These are phyloP conservation scores for Ophiostoma triangulosporum DNA, from an alignment of 2,329 filamentous ascomycete species.

Conservation along the genomic window DNA sequence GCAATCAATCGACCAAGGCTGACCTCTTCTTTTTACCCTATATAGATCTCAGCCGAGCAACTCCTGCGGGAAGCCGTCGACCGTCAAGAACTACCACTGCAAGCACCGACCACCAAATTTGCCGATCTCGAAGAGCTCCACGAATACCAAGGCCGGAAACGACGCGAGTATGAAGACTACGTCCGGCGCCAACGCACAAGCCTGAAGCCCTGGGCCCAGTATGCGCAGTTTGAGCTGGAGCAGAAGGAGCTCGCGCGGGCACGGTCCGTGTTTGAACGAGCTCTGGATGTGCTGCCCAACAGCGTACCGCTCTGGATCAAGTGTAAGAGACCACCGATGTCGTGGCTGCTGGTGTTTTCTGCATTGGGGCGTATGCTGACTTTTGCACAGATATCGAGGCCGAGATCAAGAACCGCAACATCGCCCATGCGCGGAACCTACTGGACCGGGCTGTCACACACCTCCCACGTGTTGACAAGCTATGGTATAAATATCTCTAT, in stretches of 20 bases:
- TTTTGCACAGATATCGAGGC: constrained; percentile 55
- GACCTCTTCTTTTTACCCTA: background rate
- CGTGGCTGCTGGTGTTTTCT: background rate
- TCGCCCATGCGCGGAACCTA: constrained; percentile 91
- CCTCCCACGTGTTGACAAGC: constrained; percentile 79
- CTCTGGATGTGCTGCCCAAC: constrained; percentile 81
- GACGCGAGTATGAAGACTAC: constrained; percentile 97
- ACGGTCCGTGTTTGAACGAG: constrained; percentile 85
- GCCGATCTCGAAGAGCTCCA: constrained; percentile 95
- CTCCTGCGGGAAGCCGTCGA: constrained; percentile 94
- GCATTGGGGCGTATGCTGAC: constrained; percentile 37
- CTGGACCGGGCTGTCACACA: constrained; percentile 91
- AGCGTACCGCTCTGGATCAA: constrained; percentile 74
- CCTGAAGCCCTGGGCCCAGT: constrained; percentile 98
- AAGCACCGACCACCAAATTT: constrained; percentile 88
- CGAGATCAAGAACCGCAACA: constrained; percentile 90
- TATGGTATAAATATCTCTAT: constrained; percentile 94
- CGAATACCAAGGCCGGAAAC: constrained; percentile 90
- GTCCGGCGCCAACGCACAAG: constrained; percentile 87
- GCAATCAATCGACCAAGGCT: background rate
- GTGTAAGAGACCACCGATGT: background rate
- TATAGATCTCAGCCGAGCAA: constrained; percentile 89
- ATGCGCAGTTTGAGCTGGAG: constrained; percentile 93
- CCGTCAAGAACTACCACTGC: constrained; percentile 75
- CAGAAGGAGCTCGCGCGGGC: constrained; percentile 94